Evolutionary conservation across 176 grass and related monocot genomes (phyloP), one percentile per base, ranked within the genome.

Genomic region (Hordeum marinum): DNA sequence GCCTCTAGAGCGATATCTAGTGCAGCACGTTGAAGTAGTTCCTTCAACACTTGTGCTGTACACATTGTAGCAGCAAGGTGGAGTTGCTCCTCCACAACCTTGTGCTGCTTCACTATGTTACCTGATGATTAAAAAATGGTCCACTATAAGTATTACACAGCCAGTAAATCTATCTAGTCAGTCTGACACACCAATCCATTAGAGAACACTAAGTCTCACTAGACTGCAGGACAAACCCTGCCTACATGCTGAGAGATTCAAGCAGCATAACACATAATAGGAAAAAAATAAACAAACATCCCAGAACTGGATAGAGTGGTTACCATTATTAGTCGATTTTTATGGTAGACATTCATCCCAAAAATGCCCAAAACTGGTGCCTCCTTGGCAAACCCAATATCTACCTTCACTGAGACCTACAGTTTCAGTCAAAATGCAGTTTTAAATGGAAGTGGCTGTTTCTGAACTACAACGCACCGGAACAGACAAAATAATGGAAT

Each of bases 291-390:
- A 64, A 76, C 29, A 58, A 73, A 83, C 50, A 75, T 68, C 35
- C 14, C 39, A 81, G 39, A 78, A 79, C 10, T 82, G 73, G 13
- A 57, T 75, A 75, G 39, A 66, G 62, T 20, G 32, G 26, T 82
- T 89, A 98, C 96, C 96, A 98, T 95, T 83, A 98, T 95, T 50
- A 98, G 91, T 70, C 96, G 93, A 74, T 95, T 93, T 77, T 95
- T 98, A 82, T 98, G 93, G 79, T 98, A 98, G 46, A 98, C 96
- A 86, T 98, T 98, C 85, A 98, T 83, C 42, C 96, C 96, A 85
- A 98, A 98, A 85, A 98, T 98, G 68, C 96, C 96, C 85, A 98
- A 78, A 90, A 98, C 60, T 73, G 96, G 96, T n/a, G 96, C 96
- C 77, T 98, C 96, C 77, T 95, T 98, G 85, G 96, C 96, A 81